phyloP scores from a whole-genome alignment of 768 basidiomycete species.

The Serendipita sp. region DNA sequence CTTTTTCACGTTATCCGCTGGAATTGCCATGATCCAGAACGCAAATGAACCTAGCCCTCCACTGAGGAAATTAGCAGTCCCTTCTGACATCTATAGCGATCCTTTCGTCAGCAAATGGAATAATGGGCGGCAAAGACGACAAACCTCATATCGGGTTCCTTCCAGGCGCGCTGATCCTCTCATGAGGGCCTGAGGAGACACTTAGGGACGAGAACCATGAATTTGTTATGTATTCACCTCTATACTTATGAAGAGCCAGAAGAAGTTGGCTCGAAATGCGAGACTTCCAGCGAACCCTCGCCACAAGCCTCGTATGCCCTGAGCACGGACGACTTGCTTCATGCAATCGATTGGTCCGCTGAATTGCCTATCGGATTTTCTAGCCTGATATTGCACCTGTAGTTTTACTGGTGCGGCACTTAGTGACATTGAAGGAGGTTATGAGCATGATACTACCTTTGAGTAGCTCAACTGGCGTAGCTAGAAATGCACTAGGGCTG shows the following conservation, averaged over 20 bases:
- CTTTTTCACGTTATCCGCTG: slow-evolving; percentile 76
- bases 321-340: slow-evolving; percentile 40
- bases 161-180: slow-evolving; percentile 36
- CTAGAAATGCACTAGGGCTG: slow-evolving; percentile 38
- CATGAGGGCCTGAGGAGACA: slow-evolving; percentile 34
- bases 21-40: slow-evolving; percentile 55
- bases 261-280: slow-evolving; percentile 56
- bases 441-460: slow-evolving; percentile 34
- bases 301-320: slow-evolving; percentile 56
- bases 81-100: slow-evolving; percentile 37
- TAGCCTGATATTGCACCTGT: slow-evolving; percentile 45
- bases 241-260: slow-evolving; percentile 62
- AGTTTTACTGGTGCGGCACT: slow-evolving; percentile 37
- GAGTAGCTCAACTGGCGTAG: slow-evolving; percentile 63
- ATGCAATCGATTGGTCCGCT: slow-evolving; percentile 52
- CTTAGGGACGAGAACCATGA: background rate
- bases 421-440: slow-evolving; percentile 4
- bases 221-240: slow-evolving; percentile 26
- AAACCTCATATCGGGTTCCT: slow-evolving; percentile 46
- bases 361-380: slow-evolving; percentile 32
- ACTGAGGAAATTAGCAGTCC: slow-evolving; percentile 45
- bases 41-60: slow-evolving; percentile 46
- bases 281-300: slow-evolving; percentile 60
- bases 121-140: background rate
- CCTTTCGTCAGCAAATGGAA: background rate